Evolutionary conservation across 345 rosid genomes (phyloP).

Genomic region (Citrus mangshanensis): DNA sequence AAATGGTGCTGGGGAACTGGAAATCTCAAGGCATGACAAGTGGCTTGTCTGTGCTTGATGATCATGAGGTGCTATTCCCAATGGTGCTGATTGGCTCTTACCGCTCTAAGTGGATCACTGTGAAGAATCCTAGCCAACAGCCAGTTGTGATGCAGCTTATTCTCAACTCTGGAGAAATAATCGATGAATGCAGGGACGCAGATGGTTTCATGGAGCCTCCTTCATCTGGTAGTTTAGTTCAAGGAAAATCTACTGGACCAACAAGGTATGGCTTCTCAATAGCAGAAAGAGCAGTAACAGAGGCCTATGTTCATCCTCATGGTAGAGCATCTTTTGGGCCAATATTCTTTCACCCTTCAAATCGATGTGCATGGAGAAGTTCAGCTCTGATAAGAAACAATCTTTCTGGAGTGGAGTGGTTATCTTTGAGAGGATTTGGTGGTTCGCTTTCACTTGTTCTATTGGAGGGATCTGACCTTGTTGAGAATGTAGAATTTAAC

Average conservation of each 20-base stretch:
- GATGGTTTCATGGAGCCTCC: constrained; percentile 31
- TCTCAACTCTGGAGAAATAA: constrained; percentile 54
- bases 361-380: constrained; percentile 66
- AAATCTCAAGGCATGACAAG: constrained; percentile 51
- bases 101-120: constrained; percentile 55
- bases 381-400: constrained; percentile 67
- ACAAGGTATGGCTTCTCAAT: constrained; percentile 49
- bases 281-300: constrained; percentile 43
- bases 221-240: constrained; percentile 24
- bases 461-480: constrained; percentile 50
- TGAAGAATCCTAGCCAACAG: constrained; percentile 59
- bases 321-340: constrained; percentile 60
- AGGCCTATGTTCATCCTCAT: constrained; percentile 54
- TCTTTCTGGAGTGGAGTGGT: constrained; percentile 79
- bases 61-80: constrained; percentile 48
- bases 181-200: constrained; percentile 46
- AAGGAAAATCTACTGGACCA: constrained; percentile 17
- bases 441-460: constrained; percentile 49
- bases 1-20: constrained; percentile 52
- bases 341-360: constrained; percentile 57
- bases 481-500: constrained; percentile 53
- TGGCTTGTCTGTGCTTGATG: constrained; percentile 53
- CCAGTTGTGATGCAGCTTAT: constrained; percentile 75
- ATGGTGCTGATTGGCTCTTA: constrained; percentile 48
- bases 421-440: constrained; percentile 57